Evolutionary conservation across 78 protist genomes (phyloP), one percentile per base, ranked within the genome.

Genomic region (Neovahlkampfia damariscottae): DNA sequence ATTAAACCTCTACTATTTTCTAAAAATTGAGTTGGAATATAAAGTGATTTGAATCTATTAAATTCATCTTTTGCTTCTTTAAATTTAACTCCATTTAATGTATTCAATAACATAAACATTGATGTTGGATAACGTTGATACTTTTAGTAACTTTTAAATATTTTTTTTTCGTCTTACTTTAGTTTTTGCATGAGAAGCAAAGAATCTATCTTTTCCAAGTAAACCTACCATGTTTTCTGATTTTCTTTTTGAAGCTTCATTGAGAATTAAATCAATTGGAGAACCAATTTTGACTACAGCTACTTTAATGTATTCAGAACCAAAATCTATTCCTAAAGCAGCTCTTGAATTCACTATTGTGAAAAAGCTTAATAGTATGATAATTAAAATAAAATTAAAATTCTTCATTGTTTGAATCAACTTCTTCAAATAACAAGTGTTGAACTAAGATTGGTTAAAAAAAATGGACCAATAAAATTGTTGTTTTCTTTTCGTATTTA

Each of bases 291-390:
- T 9, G 35, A 84, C 74, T 34, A 75, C 37, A 34, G 84, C 88
- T 3, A 85, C 70, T 80, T 86, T 89, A 38, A 86, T 67, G 19
- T 62, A 35, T 28, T 86, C 87, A 39, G 85, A 38, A n/a, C 93
- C 93, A 3, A 86, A 8, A 40, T 89, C 93, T 6, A 89, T 86
- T 36, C 93, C 93, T 40, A 89, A 81, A 7, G 86, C 86, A 9
- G 62, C 62, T n/a, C n/a, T n/a, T n/a, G n/a, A n/a, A n/a, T n/a
- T n/a, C n/a, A n/a, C n/a, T n/a, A n/a, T n/a, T n/a, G n/a, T n/a
- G n/a, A n/a, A n/a, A n/a, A n/a, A n/a, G n/a, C n/a, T n/a, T n/a
- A n/a, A n/a, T n/a, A n/a, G n/a, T n/a, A n/a, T n/a, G n/a, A n/a
- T n/a, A n/a, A n/a, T n/a, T n/a, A n/a, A n/a, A n/a, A n/a, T n/a